These are phyloP conservation scores for Coniosporium apollinis DNA, from an alignment of 495 filamentous ascomycete genomes.

Conservation along the genomic window DNA sequence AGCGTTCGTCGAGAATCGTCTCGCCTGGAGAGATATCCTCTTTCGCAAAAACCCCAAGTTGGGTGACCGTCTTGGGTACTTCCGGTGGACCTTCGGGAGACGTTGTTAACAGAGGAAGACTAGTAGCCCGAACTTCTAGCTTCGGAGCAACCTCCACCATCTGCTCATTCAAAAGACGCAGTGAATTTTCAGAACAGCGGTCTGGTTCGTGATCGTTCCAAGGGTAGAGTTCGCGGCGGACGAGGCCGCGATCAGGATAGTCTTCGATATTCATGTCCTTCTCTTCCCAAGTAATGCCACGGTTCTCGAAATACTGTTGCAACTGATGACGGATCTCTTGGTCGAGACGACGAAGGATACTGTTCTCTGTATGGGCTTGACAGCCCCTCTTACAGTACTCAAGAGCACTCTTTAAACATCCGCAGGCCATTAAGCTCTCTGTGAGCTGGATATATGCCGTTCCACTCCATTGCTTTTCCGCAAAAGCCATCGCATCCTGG, in stretches of 20 bases:
- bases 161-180: constrained; percentile 48
- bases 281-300: constrained; percentile 2
- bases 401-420: constrained; percentile 52
- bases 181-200: constrained; percentile 50
- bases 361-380: constrained; percentile 1
- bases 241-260: constrained; percentile 51
- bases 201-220: constrained; percentile 89
- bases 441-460: too few species aligned
- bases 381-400: constrained; percentile 40
- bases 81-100: too few species aligned
- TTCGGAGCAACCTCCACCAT: constrained; percentile 50
- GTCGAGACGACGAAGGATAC: constrained; percentile 1
- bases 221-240: constrained; percentile 76
- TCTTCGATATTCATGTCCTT: constrained; percentile 10
- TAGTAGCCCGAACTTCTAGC: constrained; percentile 51
- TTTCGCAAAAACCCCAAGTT: constrained; percentile 80
- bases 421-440: constrained; percentile 43
- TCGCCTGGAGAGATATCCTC: constrained; percentile 63
- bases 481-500: too few species aligned
- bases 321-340: constrained; percentile 1
- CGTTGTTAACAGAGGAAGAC: constrained; percentile 55
- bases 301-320: constrained; percentile 6
- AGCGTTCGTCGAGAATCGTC: constrained; percentile 60
- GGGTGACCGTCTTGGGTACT: too few species aligned
- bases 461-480: too few species aligned